Evolutionary conservation across 148 eudicot species (phyloP), one percentile per base, ranked within the genome.

Genomic region (Chenopodium suecicum): DNA sequence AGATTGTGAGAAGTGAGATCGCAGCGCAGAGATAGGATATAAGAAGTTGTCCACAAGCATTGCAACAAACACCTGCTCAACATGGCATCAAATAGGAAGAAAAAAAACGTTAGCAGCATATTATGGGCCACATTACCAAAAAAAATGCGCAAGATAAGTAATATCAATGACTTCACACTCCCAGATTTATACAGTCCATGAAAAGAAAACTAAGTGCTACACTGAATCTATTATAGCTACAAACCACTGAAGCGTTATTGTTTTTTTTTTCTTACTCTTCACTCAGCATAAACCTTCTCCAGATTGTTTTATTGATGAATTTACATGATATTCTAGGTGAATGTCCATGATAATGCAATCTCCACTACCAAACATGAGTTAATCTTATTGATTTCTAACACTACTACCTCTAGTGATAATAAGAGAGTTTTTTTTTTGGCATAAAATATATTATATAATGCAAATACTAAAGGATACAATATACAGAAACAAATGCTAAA

Each of bases 1-100:
- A 65, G 94, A 92, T 83, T 91, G 94, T 27, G 94, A 87, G 84
- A 93, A 91, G 88, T 94, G 94, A 48, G 99, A 96, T 50, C 92
- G 86, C 9, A 94, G 31, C 50, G 99, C 98, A 13, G 97, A 94
- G 52, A 96, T 74, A n/a, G 99, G 98, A 79, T 94, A 94, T 76
- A 94, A 82, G 78, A 94, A 94, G 80, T 96, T 96, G 73, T 96
- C 98, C 74, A 96, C 99, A 82, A 96, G 89, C 93, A 94, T 89
- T 48, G 99, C 97, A 81, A 94, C 78, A 82, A 96, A 96, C 70
- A 96, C 97, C 99, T 96, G 99, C 83, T 72, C 86, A 82, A 37
- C 82, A 34, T 8, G 67, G 31, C 72, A 71, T 50, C 54, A 67
- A 73, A 73, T 70, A 9, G 62, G 20, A 34, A 34, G 37, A 34